A percentile compares a stretch with the other conserved stretches of the same genome.
Conservation (phyloP, 2,329 filamentous ascomycete genomes). For the Curvularia sp. region DNA sequence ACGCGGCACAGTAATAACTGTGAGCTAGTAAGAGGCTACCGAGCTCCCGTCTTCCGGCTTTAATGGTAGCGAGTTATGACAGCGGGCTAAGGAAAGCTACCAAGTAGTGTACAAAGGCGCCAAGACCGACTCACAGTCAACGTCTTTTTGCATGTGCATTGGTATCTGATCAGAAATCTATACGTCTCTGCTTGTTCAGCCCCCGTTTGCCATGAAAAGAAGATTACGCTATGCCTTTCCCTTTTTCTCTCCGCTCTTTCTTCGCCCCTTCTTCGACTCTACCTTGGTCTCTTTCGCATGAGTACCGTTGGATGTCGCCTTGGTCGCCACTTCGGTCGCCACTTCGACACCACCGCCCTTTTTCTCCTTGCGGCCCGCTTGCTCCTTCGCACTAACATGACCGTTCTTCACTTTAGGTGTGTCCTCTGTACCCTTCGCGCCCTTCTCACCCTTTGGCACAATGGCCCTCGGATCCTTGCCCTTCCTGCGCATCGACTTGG, state of each 20-base stretch:
- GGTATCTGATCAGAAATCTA: constrained; percentile 3
- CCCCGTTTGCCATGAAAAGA: background rate
- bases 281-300: constrained; percentile 24
- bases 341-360: constrained; percentile 18
- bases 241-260: constrained; percentile 34
- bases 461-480: constrained; percentile 57
- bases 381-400: constrained; percentile 15
- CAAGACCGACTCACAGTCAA: background rate
- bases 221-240: constrained; percentile 22
- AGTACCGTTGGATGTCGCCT: constrained; percentile 9
- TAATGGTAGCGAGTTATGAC: background rate
- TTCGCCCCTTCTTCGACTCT: constrained; percentile 26
- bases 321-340: constrained; percentile 9
- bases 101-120: background rate
- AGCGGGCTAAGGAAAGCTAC: background rate
- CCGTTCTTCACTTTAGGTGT: constrained; percentile 11
- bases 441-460: constrained; percentile 31
- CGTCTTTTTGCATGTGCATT: background rate
- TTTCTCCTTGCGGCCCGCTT: constrained; percentile 21
- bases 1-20: background rate
- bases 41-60: background rate
- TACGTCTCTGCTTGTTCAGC: background rate
- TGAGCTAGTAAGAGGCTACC: background rate
- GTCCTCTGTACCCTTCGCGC: constrained; percentile 22
- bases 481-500: constrained; percentile 55